Percentiles rank a stretch among this genome's conserved stretches.
Conservation (phyloP, 768 basidiomycete species). For the Leucosporidium yakuticum region DNA sequence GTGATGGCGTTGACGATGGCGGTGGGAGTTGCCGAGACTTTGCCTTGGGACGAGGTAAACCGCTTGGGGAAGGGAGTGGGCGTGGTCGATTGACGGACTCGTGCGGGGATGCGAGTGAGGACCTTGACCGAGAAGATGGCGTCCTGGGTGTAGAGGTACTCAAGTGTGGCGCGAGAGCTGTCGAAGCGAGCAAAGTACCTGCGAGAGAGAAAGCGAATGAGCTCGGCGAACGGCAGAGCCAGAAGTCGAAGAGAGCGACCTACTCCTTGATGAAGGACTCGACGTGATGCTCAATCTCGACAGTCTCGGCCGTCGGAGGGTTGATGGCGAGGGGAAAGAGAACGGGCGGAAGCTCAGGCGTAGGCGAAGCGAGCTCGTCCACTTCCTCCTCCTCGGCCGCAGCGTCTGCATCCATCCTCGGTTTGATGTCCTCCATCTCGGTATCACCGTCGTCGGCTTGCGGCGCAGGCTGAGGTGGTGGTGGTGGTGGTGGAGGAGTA, state of each 20-base stretch:
- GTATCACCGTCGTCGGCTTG: neutral
- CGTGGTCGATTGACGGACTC: neutral
- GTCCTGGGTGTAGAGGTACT: slow-evolving; percentile 17
- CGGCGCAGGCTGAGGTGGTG: too few species aligned
- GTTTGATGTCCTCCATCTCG: slow-evolving; percentile 30
- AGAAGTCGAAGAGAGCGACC: neutral
- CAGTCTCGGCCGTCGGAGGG: slow-evolving; percentile 1
- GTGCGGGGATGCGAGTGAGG: neutral
- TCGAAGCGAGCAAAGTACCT: slow-evolving; percentile 31
- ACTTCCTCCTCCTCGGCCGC: slow-evolving; percentile 6
- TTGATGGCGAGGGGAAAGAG: slow-evolving; percentile 13
- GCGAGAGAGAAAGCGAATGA: neutral
- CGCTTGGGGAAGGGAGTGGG: neutral
- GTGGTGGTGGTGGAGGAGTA: too few species aligned
- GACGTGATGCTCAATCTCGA: slow-evolving; percentile 1
- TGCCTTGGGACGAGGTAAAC: neutral
- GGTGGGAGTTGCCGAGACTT: slow-evolving; percentile 11
- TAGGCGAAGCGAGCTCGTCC: slow-evolving; percentile 11
- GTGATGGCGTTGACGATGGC: slow-evolving; percentile 26
- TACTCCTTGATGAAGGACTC: slow-evolving; percentile 20
- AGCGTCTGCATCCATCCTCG: neutral
- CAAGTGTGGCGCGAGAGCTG: slow-evolving; percentile 14
- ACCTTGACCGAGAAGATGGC: slow-evolving; percentile 22
- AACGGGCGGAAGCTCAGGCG: slow-evolving; percentile 2
- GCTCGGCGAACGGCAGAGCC: neutral